Evolutionary conservation across 306 rosid species (phyloP).

Genomic region (Delonix regia): DNA sequence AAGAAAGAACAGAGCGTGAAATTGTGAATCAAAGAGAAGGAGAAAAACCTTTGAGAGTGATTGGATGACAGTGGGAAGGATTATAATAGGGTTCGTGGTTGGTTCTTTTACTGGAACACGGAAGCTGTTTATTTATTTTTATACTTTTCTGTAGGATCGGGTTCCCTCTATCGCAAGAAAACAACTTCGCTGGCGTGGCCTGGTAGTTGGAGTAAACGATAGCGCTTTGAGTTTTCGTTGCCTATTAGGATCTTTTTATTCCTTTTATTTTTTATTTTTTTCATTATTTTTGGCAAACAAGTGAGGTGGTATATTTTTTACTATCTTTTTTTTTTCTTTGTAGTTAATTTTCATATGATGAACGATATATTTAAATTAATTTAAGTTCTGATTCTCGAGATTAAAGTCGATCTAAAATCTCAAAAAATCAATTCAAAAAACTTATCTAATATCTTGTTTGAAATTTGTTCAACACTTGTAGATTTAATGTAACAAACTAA

Average conservation of each 20-base stretch:
- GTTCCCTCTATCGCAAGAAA: constrained; percentile 16
- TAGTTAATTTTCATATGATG: background rate
- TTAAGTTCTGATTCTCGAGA: background rate
- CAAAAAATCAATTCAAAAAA: too few relatives aligned
- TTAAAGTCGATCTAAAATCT: background rate
- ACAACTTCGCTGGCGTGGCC: constrained; percentile 13
- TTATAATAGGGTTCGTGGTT: background rate
- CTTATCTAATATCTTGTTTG: too few relatives aligned
- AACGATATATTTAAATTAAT: background rate
- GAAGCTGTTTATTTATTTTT: background rate
- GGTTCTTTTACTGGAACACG: background rate
- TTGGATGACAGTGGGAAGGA: background rate
- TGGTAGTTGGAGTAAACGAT: background rate
- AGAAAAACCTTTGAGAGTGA: background rate
- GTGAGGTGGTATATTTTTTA: background rate
- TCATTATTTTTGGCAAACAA: background rate
- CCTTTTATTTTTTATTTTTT: background rate
- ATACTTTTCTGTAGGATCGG: background rate
- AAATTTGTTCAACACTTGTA: too few relatives aligned
- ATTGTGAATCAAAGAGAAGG: constrained; percentile 1
- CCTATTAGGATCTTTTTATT: background rate
- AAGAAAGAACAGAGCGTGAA: background rate
- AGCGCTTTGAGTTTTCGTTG: background rate
- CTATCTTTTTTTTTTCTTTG: background rate
- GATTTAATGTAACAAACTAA: too few relatives aligned